Evolutionary conservation across 805 yeast species (phyloP), one percentile per base, ranked within the genome.

Genomic region (Jamesozyma lodderae): DNA sequence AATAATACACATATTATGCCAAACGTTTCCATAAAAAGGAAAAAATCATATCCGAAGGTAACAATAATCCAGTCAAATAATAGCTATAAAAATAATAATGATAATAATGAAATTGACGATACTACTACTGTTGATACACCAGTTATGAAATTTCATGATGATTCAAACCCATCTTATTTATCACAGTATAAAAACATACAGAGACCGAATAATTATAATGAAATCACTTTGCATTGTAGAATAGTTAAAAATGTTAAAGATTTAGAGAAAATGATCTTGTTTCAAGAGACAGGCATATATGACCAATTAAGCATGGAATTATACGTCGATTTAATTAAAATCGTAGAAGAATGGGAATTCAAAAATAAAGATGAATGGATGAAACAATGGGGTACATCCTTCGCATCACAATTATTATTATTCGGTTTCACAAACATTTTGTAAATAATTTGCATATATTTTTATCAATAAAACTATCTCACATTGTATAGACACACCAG

Each of bases 391-490:
- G 73, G 79, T 0, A 75, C 75, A 39, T 67, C 77, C 1, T 57
- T 76, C 27, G 77, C 79, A 6, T 72, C 79, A 24, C 82, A 76
- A 48, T 53, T 76, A 33, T 54, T 76, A 25, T 61, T 76, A 24
- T 65, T 75, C 31, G 82, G 82, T 1, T 60, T 76, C 28, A 81
- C 81, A 7, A 79, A 74, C 1, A 67, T 75, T 57, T 79, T 73
- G 5, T 72, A 53, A 51, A 28, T 15, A 21, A 9, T 23, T 28
- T n/a, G n/a, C n/a, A n/a, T n/a, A n/a, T n/a, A n/a, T n/a, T n/a
- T n/a, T n/a, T n/a, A n/a, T n/a, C n/a, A n/a, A n/a, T n/a, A n/a
- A n/a, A n/a, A n/a, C n/a, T n/a, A n/a, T n/a, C n/a, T n/a, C n/a
- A n/a, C n/a, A n/a, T n/a, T n/a, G n/a, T 16, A 6, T 17, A 22